Evolutionary conservation across 2,329 filamentous ascomycete genomes (phyloP), one percentile per base, ranked within the genome.

Genomic region (Pestalotiopsis sp.): DNA sequence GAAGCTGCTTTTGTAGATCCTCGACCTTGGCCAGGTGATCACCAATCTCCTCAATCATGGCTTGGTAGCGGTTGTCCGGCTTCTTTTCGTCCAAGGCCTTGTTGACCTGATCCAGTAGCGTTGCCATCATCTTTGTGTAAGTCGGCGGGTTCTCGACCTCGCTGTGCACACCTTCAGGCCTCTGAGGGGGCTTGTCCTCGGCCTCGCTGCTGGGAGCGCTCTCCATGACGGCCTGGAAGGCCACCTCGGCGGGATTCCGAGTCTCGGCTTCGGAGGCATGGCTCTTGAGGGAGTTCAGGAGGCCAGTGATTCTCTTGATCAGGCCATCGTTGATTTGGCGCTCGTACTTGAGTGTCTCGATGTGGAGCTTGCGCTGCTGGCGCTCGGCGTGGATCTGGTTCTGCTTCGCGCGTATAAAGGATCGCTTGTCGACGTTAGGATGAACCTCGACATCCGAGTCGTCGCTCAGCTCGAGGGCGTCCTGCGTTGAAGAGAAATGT

Each of bases 391-490:
- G 96, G 76, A 99, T 99, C 83, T 99, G 95, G 75, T 91, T 92
- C 84, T 98, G 96, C 83, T 99, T 99, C 73, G 96, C 97, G 73
- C 95, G 93, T 80, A 99, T 99, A 82, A 99, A 99, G 70, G 95
- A 98, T 65, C 92, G 90, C 82, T 99, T 99, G 84, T 99, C 96
- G 79, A 99, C 96, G 79, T 99, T 99, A 70, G 96, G 96, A 82
- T 99, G 96, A 65, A 98, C 96, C 83, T 99, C 96, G 76, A 99
- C 91, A 77, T 99, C 96, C 65, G 94, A 98, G 82, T 99, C 96
- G 82, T 99, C 96, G 77, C 94, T 97, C 78, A 99, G 91, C 90
- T 99, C 96, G 78, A 99, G 89, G 69, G 92, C 91, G 80, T 98
- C 93, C 91, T 93, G 70, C 36, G 66, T n/a, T 58, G 60, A n/a